Evolutionary conservation across 768 basidiomycete genomes (phyloP), one percentile per base, ranked within the genome.

Genomic region (Fistulinella prunicolor): DNA sequence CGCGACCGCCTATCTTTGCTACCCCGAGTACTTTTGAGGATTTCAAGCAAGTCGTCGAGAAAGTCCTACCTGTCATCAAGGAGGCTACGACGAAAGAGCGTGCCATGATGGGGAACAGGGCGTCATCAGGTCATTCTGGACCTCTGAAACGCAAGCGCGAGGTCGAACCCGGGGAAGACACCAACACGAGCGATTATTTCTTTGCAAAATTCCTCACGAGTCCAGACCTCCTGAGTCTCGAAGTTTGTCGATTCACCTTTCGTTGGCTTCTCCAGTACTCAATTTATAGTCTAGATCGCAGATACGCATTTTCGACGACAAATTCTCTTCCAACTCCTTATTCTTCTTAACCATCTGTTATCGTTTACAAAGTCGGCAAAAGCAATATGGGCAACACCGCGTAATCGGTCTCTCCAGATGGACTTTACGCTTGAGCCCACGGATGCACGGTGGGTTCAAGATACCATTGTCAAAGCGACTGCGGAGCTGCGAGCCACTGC

Each of bases 241-340:
- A 96, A 78, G 93, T 92, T 42, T 42, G 75, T 58, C 23, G 32
- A 47, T 54, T 46, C 47, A 42, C 44, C 28, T 26, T 24, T 35
- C 17, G 12, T 44, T 48, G 23, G 42, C 26, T 26, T 43, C 10
- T 28, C 26, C 28, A 42, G 44, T 43, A 28, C 36, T 49, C 42
- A 38, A 46, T 45, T 53, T 28, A 53, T 39, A 49, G 16, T 53
- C 7, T 60, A 94, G 92, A 80, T 94, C 44, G 86, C 91, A 19
- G 93, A 94, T 60, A 88, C 88, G 0, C 81, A 88, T 58, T 96
- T 96, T 73, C 86, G 93, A n/a, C 83, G 91, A 14, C 94, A 95
- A 68, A 83, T 94, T 67, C 75, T 95, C 17, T 85, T 94, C 62
- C 93, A 96, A 59, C 69, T 90, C 3, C 72, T 89, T 17, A 86